Evolutionary conservation across 129 eudicot species (phyloP), one percentile per base, ranked within the genome.

Genomic region (Ambrosia trifida): DNA sequence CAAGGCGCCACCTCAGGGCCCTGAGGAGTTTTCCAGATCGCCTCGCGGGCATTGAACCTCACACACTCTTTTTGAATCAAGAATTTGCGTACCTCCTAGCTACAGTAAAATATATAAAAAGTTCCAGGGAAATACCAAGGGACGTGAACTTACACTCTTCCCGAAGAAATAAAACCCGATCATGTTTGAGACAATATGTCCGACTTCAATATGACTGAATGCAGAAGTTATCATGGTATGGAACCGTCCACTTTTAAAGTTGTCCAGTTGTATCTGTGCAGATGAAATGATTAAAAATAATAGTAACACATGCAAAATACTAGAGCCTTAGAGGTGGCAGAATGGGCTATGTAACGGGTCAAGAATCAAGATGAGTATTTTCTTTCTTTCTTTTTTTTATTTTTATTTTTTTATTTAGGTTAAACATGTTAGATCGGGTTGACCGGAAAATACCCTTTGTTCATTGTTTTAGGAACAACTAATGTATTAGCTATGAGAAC

Each of bases 111-210:
- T 2, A 52, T 44, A 44, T 7, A 31, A 36, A 33, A 46, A 75
- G 28, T 35, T 20, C 11, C 58, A 38, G 18, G 59, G 13, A 19
- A 47, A 57, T 75, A 38, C 10, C 0, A 67, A 53, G 61, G 60
- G 11, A 76, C 10, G 44, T 51, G 32, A 72, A 66, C 98, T 77
- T 84, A 93, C 96, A 87, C 83, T 83, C 24, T 49, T 71, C 5
- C 98, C 98, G 46, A 89, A 93, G 75, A 93, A 85, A 79, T 89
- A 93, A 72, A 93, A 85, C 38, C 90, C 96, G 66, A 93, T 47
- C 98, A 93, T 93, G 76, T 89, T 93, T 3, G 91, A 70, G 64
- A 85, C 12, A 14, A 93, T 50, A 75, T 89, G 98, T 66, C 78
- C 84, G 24, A 14, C 20, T 8, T 84, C 89, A 9, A 28, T 65